phyloP scores from a whole-genome alignment of 2,329 filamentous ascomycete species.

The Triangularia verruculosa region DNA sequence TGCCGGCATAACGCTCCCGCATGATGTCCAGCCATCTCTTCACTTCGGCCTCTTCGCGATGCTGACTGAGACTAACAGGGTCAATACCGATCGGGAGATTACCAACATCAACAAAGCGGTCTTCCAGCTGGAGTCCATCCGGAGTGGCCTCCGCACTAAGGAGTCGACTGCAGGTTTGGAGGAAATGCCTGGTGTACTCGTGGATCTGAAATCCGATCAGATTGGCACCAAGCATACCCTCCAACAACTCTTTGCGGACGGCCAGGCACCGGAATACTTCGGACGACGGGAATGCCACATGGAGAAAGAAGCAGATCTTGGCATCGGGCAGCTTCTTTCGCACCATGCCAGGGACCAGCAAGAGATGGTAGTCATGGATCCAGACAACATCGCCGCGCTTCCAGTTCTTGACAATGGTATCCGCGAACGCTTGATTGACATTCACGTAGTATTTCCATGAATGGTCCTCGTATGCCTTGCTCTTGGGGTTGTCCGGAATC shows the following conservation, averaged over 20 bases:
- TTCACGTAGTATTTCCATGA: conserved; percentile 94
- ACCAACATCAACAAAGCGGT: conserved; percentile 87
- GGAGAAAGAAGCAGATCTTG: conserved; percentile 93
- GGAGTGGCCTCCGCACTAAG: conserved; percentile 86
- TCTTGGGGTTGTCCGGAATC: conserved; percentile 95
- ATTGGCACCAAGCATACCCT: conserved; percentile 91
- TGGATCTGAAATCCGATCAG: conserved; percentile 90
- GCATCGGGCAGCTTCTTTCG: conserved; percentile 87
- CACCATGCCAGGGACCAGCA: conserved; percentile 85
- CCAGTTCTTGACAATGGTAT: conserved; percentile 86
- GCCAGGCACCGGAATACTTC: conserved; percentile 93
- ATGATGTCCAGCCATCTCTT: conserved; percentile 76
- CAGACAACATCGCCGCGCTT: conserved; percentile 91
- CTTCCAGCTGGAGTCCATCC: conserved; percentile 85
- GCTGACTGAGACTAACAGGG: conserved; percentile 67
- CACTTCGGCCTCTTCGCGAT: conserved; percentile 71
- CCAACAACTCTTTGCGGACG: conserved; percentile 78
- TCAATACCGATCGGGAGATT: conserved; percentile 89
- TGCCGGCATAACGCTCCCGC: conserved; percentile 79
- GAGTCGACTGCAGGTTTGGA: conserved; percentile 91
- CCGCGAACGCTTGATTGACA: conserved; percentile 88
- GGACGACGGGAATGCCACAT: conserved; percentile 92
- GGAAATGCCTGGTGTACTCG: conserved; percentile 90
- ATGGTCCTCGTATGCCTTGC: conserved; percentile 96
- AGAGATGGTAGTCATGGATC: conserved; percentile 93